A percentile compares a stretch with the other conserved stretches of the same genome.
Conservation (phyloP, 208 protist genomes). For the Borovskyia barvae region DNA sequence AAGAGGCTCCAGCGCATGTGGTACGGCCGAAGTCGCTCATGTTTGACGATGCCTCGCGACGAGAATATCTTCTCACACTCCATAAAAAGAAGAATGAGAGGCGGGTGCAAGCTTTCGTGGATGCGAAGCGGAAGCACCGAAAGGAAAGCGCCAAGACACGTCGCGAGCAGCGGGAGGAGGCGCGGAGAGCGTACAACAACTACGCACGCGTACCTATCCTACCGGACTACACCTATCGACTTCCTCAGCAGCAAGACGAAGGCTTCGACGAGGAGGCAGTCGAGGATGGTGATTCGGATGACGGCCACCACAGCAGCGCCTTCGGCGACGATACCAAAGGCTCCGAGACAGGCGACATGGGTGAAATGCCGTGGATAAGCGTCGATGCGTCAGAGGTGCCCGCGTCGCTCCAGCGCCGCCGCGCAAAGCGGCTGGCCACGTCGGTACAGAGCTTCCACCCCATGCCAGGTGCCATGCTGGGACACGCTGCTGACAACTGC, state of each 20-base stretch:
- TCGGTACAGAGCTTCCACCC: slow-evolving; percentile 43
- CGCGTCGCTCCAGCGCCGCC: slow-evolving; percentile 2
- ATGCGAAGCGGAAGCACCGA: slow-evolving; percentile 67
- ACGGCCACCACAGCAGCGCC: slow-evolving; percentile 1
- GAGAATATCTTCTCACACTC: slow-evolving; percentile 73
- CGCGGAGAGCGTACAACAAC: slow-evolving; percentile 80
- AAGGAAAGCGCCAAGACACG: slow-evolving; percentile 67
- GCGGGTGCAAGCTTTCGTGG: slow-evolving; percentile 83
- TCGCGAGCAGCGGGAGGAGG: slow-evolving; percentile 80
- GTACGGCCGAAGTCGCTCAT: slow-evolving; percentile 30
- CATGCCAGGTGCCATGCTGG: slow-evolving; percentile 60
- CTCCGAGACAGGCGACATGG: background rate
- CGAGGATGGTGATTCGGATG: too few species aligned
- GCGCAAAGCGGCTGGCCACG: slow-evolving; percentile 21
- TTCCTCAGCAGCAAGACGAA: slow-evolving; percentile 47
- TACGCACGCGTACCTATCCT: slow-evolving; percentile 84
- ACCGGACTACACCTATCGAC: slow-evolving; percentile 81
- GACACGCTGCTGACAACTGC: background rate
- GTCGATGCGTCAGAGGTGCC: slow-evolving; percentile 22
- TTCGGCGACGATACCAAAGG: slow-evolving; percentile 1
- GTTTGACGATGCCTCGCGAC: slow-evolving; percentile 62
- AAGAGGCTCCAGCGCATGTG: slow-evolving; percentile 7
- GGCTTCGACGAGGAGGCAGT: slow-evolving; percentile 25
- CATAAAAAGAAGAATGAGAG: slow-evolving; percentile 89
- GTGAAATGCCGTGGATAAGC: slow-evolving; percentile 37